Evolutionary conservation across 768 basidiomycete species (phyloP).

Genomic region (Royoungia palumana): DNA sequence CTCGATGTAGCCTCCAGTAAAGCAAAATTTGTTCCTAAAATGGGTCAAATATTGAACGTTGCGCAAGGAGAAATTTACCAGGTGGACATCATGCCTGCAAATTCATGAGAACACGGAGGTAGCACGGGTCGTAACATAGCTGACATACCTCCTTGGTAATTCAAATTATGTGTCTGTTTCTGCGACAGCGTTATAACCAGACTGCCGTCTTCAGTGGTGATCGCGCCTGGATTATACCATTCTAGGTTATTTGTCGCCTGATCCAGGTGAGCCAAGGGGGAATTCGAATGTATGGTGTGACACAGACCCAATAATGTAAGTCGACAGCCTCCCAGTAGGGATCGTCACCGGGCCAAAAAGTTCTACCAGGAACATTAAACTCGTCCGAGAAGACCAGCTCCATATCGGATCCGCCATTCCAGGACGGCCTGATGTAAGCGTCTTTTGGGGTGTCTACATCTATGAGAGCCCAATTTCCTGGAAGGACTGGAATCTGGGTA

Average conservation of each 20-base stretch:
- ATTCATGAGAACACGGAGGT: constrained; percentile 30
- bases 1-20: constrained; percentile 79
- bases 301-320: constrained; percentile 40
- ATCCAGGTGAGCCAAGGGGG: constrained; percentile 29
- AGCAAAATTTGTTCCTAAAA: constrained; percentile 85
- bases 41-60: constrained; percentile 5
- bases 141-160: constrained; percentile 40
- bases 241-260: constrained; percentile 51
- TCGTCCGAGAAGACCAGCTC: constrained; percentile 77
- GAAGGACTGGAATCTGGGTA: constrained; percentile 51
- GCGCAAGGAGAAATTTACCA: constrained; percentile 25
- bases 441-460: constrained; percentile 58
- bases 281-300: constrained; percentile 21
- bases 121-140: constrained; percentile 11
- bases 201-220: constrained; percentile 49
- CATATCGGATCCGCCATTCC: constrained; percentile 55
- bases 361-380: constrained; percentile 70
- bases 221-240: constrained; percentile 51
- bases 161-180: constrained; percentile 43
- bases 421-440: constrained; percentile 51
- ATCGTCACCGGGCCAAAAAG: constrained; percentile 81
- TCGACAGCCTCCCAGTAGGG: constrained; percentile 73
- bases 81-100: constrained; percentile 48
- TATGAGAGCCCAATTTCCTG: constrained; percentile 54
- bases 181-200: constrained; percentile 50